These are phyloP conservation scores for Nemania sp. DNA, from an alignment of 2,329 filamentous ascomycete genomes.

Conservation along the genomic window DNA sequence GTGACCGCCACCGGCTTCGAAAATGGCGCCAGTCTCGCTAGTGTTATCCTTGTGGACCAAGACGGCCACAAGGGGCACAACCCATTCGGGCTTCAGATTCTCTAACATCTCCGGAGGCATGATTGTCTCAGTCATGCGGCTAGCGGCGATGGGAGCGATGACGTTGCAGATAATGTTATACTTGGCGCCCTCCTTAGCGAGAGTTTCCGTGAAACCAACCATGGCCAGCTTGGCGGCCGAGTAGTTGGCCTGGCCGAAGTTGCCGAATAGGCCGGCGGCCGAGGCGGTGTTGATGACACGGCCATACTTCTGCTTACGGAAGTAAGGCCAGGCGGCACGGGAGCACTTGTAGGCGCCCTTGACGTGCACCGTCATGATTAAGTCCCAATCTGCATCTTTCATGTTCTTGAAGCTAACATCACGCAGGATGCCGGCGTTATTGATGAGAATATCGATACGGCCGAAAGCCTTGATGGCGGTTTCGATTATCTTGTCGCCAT, in stretches of 20 bases:
- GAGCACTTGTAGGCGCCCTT: constrained; percentile 96
- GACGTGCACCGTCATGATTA: constrained; percentile 93
- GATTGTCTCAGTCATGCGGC: constrained; percentile 93
- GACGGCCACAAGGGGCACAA: constrained; percentile 90
- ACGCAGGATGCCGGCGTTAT: constrained; percentile 96
- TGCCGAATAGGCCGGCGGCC: constrained; percentile 94
- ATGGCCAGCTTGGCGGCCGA: constrained; percentile 95
- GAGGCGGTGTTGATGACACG: constrained; percentile 97
- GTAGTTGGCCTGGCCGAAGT: constrained; percentile 96
- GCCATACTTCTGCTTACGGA: constrained; percentile 98
- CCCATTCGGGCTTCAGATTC: constrained; percentile 90
- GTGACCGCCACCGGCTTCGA: constrained; percentile 93
- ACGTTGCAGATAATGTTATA: constrained; percentile 98
- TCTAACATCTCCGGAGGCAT: constrained; percentile 94
- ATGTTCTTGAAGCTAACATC: constrained; percentile 99
- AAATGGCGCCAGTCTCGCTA: constrained; percentile 86
- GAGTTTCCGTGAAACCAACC: constrained; percentile 96
- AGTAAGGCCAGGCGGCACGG: constrained; percentile 94
- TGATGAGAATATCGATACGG: constrained; percentile 93
- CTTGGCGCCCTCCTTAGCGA: constrained; percentile 96
- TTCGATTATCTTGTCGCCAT: constrained; percentile 94
- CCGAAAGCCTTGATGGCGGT: constrained; percentile 84
- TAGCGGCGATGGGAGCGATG: constrained; percentile 94
- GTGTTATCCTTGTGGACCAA: constrained; percentile 88
- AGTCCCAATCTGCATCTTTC: constrained; percentile 96